Evolutionary conservation across 345 rosid species (phyloP), one percentile per base, ranked within the genome.

Genomic region (rapeseed (Brassica napus)): DNA sequence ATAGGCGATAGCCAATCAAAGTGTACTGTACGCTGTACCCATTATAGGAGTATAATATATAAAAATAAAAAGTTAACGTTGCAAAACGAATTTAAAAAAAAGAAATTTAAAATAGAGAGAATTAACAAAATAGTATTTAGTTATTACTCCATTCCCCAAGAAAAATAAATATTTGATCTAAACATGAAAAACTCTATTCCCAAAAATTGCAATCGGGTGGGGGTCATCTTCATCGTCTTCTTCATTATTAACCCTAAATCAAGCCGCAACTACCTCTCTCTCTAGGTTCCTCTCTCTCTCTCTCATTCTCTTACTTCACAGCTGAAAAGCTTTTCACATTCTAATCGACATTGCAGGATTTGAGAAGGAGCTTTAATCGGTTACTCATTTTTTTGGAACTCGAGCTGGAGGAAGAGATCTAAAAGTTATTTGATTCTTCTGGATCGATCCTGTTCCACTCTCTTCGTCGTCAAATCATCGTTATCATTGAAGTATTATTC

Each of bases 401-500:
- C 14, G 58, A 60, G 34, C 4, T 39, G 14, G 59, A 3, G 21
- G 75, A 4, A 35, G 42, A 80, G 83, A 80, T 80, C 83, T 80
- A 76, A 74, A 54, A 60, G 65, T 49, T 74, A 39, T 72, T 21
- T 57, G 68, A 57, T 59, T 74, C 52, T 54, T 65, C 44, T 65
- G 58, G 81, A 84, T 79, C 82, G 86, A 74, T 79, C 81, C 63
- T 57, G 55, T 64, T 81, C 35, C 52, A 72, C 74, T 64, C 42
- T 69, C 66, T 34, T 68, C 71, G 28, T 28, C 60, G 0, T 73
- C 82, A 87, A 88, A 89, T 89, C 93, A 30, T 84, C 77, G 23
- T 52, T 63, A 15, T 84, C 73, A 62, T 42, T 67, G 57, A 16
- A 73, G 44, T 39, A 39, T 21, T 58, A 12, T 55, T 6, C 69